Evolutionary conservation across 768 basidiomycete genomes (phyloP), one percentile per base, ranked within the genome.

Genomic region (Sarcodon sp.): DNA sequence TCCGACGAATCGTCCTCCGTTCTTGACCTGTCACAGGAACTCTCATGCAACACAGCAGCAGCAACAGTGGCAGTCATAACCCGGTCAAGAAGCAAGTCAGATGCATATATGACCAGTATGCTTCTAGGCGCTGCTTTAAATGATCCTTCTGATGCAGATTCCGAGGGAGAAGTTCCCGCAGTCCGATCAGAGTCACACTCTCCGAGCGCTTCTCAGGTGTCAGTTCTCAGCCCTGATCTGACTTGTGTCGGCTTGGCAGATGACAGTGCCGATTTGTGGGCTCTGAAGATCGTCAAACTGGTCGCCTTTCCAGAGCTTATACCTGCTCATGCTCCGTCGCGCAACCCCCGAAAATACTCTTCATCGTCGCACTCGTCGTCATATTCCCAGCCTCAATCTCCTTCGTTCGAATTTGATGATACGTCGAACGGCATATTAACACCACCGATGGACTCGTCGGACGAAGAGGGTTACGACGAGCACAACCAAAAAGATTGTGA

Each of bases 261-360:
- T 55, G 79, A 81, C 52, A 67, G 69, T 43, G 73, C 78, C 33
- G 80, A 85, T 49, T 71, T 75, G 44, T 88, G 86, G 86, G 73
- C 75, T 18, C 70, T 82, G 51, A 87, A 88, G 66, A 74, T 88
- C 38, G 69, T 88, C 51, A 85, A 86, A 63, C 70, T 87, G 11
- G 70, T 88, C 35, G 83, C 84, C 6, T 87, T 77, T 59, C 82
- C 83, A 0, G 83, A 86, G 51, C 70, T 87, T 47, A 79, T 83
- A 32, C 68, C 71, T n/a, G 38, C 53, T 45, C 21, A 27, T 4
- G 21, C 21, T 27, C 13, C n/a, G 16, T 15, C 15, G 16, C 8
- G 39, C 7, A 41, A 27, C 39, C 39, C 16, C 27, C 21, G 21
- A 27, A 27, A 27, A 27, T 27, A 27, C 21, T 27, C 21, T 27